These are phyloP conservation scores for Xylaria grammica DNA, from an alignment of 495 filamentous ascomycete genomes.

Conservation along the genomic window DNA sequence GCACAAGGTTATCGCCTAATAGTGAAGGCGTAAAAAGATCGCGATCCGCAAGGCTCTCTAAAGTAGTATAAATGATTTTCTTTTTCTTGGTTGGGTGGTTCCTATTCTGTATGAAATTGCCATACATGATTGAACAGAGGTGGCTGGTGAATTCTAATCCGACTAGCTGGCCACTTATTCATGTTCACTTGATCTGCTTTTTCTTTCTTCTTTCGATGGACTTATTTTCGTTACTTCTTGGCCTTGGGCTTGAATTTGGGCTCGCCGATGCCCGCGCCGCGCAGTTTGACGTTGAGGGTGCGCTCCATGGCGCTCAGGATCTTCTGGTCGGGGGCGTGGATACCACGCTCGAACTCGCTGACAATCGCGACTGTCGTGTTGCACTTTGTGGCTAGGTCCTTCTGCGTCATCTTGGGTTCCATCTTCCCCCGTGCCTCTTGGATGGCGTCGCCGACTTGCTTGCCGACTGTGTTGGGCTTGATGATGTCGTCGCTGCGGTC, in stretches of 20 bases:
- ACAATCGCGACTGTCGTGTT: conserved; percentile 82
- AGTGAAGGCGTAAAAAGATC: conserved; percentile 2
- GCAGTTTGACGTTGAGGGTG: conserved; percentile 82
- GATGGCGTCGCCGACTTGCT: conserved; percentile 82
- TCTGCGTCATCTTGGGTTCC: conserved; percentile 93
- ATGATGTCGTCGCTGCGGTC: conserved; percentile 98
- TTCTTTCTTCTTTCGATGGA: not conserved
- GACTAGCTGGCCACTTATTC: not conserved
- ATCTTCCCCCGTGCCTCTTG: conserved; percentile 68
- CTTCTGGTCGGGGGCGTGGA: conserved; percentile 84
- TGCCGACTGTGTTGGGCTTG: conserved; percentile 89
- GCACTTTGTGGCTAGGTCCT: conserved; percentile 92
- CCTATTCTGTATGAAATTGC: conserved; percentile 13
- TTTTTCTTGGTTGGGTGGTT: conserved; percentile 5
- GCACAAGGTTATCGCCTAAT: conserved; percentile 2
- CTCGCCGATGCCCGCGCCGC: conserved; percentile 76
- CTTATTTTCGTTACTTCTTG: conserved; percentile 15
- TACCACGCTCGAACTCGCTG: conserved; percentile 84
- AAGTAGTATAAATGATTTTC: not conserved
- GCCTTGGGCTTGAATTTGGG: conserved; percentile 78
- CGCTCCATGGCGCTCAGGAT: conserved; percentile 79
- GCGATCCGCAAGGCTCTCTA: not conserved
- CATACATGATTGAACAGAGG: conserved; percentile 17
- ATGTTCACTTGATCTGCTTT: not conserved
- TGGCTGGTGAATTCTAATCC: no score